These are phyloP conservation scores for Rosa lucieae DNA, from an alignment of 306 rosid species.

Conservation along the genomic window DNA sequence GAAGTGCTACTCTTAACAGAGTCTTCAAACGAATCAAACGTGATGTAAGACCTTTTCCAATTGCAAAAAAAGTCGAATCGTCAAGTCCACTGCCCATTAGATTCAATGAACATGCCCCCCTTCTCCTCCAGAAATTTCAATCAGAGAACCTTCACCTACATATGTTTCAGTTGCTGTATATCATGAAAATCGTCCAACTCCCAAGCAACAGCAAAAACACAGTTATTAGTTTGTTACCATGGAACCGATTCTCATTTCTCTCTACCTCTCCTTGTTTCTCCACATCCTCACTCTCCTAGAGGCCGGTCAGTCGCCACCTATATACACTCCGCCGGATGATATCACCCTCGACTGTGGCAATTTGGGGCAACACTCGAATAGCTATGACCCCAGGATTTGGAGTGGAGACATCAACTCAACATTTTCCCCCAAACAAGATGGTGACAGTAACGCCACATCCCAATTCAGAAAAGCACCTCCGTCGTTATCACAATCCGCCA, in stretches of 20 bases:
- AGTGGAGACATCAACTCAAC: constrained; percentile 21
- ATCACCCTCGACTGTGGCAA: not conserved
- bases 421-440: constrained; percentile 2
- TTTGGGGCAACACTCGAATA: not conserved
- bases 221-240: not conserved
- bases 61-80: no score
- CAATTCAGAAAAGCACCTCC: not conserved
- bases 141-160: no score
- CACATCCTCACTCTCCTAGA: not conserved
- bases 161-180: no score
- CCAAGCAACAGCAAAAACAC: not conserved
- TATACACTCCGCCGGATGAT: not conserved
- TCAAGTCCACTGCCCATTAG: no score
- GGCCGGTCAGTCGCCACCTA: not conserved
- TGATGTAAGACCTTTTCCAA: no score
- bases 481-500: no score
- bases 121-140: no score
- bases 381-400: not conserved
- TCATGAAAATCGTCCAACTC: no score
- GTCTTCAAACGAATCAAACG: no score
- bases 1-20: no score
- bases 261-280: not conserved
- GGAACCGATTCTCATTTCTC: not conserved
- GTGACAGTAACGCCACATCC: not conserved
- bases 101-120: no score